Evolutionary conservation across 495 filamentous ascomycete genomes (phyloP).

Genomic region (Xylaria sp.): DNA sequence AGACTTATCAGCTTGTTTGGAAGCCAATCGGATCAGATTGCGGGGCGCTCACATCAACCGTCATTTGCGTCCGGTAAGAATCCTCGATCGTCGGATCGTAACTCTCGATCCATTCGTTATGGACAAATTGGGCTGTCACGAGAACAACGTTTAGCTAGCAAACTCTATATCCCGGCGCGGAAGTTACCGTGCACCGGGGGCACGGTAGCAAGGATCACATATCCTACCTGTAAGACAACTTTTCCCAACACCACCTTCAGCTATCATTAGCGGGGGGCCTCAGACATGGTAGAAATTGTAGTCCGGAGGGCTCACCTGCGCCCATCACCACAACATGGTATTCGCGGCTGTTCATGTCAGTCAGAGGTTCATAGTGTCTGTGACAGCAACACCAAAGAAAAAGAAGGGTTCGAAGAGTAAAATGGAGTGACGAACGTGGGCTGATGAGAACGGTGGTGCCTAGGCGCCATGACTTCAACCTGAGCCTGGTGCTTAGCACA

Average conservation of each 20-base stretch:
- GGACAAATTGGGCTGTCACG: slow-evolving; percentile 90
- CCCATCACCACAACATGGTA: slow-evolving; percentile 93
- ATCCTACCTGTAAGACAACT: slow-evolving; percentile 93
- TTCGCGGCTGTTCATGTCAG: slow-evolving; percentile 66
- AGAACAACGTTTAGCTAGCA: slow-evolving; percentile 34
- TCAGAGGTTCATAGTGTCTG: not conserved
- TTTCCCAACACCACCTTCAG: slow-evolving; percentile 91
- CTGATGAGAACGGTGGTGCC: slow-evolving; percentile 32
- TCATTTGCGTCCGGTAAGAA: slow-evolving; percentile 92
- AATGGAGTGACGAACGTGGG: slow-evolving; percentile 34
- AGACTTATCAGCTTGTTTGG: slow-evolving; percentile 36
- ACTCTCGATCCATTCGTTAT: slow-evolving; percentile 99
- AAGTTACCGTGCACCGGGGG: slow-evolving; percentile 15
- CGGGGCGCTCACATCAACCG: slow-evolving; percentile 80
- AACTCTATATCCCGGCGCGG: slow-evolving; percentile 16
- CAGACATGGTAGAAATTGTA: slow-evolving; percentile 3
- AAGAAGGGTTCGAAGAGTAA: not conserved
- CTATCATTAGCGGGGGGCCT: slow-evolving; percentile 35
- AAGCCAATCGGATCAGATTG: slow-evolving; percentile 28
- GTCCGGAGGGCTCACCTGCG: slow-evolving; percentile 65
- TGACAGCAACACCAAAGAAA: not conserved
- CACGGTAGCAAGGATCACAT: slow-evolving; percentile 9
- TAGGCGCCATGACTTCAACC: slow-evolving; percentile 37
- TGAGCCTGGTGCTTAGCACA: slow-evolving; percentile 14
- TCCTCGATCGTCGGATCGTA: slow-evolving; percentile 99